A percentile compares a stretch with the other conserved stretches of the same genome.
Evolutionary conservation across 257 asterid genomes (phyloP).

Genomic region (Salvia hispanica): DNA sequence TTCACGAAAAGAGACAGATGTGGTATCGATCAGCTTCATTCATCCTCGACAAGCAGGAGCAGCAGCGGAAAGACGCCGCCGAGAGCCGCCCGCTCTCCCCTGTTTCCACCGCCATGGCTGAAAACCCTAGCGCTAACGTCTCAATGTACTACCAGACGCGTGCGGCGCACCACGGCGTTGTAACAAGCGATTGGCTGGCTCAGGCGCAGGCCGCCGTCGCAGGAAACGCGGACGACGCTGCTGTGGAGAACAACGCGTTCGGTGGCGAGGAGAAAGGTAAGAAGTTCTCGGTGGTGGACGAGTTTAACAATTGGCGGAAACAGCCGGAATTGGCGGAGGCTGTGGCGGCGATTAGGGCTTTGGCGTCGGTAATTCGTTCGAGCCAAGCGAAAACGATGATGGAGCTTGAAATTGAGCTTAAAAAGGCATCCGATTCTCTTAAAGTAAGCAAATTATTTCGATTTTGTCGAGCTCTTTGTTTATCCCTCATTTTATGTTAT

Average conservation of each 20-base stretch:
- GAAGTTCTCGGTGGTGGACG: conserved; percentile 69
- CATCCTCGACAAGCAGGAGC: conserved; percentile 41
- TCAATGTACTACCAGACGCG: conserved; percentile 88
- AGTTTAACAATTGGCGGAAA: conserved; percentile 84
- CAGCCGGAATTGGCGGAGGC: conserved; percentile 98
- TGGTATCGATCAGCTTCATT: conserved; percentile 46
- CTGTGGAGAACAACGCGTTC: conserved; percentile 38
- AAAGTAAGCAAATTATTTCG: conserved; percentile 46
- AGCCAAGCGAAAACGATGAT: conserved; percentile 93
- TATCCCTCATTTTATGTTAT: background rate
- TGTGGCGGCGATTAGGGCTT: conserved; percentile 95
- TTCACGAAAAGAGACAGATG: conserved; percentile 23
- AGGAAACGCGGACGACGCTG: conserved; percentile 39
- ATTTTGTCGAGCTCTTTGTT: background rate
- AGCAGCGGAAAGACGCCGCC: conserved; percentile 36
- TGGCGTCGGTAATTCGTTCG: conserved; percentile 86
- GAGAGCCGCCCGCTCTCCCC: conserved; percentile 40
- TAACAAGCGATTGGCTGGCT: conserved; percentile 92
- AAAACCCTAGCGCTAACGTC: conserved; percentile 51
- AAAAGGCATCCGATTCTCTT: conserved; percentile 81
- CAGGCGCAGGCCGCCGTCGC: conserved; percentile 93
- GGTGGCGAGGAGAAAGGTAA: conserved; percentile 43
- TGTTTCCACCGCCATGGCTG: conserved; percentile 53
- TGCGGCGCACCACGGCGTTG: conserved; percentile 90
- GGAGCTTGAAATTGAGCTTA: conserved; percentile 96